A percentile compares a stretch with the other conserved stretches of the same genome.
These are phyloP conservation scores for Backusella circina DNA, from an alignment of 192 early-diverging fungal species.

Conservation along the genomic window DNA sequence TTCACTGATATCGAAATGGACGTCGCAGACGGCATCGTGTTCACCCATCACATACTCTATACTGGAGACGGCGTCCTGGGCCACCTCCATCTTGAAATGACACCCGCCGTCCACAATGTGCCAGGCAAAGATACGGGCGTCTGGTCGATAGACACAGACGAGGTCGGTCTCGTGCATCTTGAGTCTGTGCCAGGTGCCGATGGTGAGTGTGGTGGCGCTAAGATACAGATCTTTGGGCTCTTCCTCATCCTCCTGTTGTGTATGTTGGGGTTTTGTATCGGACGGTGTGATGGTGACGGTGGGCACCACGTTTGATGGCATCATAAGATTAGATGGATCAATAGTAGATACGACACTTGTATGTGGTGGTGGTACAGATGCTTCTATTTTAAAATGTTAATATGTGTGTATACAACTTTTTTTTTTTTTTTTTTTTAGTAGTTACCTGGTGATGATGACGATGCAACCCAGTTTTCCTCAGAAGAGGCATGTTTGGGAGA, in stretches of 20 bases:
- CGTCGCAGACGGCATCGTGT: constrained; percentile 38
- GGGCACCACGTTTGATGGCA: not conserved
- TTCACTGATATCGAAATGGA: constrained; percentile 51
- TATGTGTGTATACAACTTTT: not conserved
- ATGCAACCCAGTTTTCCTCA: not conserved
- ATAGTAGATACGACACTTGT: constrained; percentile 2
- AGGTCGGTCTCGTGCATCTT: constrained; percentile 44
- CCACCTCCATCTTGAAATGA: constrained; percentile 64
- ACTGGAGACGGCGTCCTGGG: constrained; percentile 46
- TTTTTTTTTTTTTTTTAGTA: not conserved
- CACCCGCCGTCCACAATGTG: constrained; percentile 51
- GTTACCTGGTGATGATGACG: not conserved
- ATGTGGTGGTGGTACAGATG: not conserved
- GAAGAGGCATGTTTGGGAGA: not conserved
- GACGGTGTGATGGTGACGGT: not conserved
- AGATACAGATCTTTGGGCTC: constrained; percentile 28
- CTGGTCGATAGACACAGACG: constrained; percentile 49
- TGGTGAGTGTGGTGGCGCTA: constrained; percentile 52
- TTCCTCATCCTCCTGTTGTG: not conserved
- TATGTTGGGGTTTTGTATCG: not conserved
- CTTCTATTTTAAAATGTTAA: not conserved
- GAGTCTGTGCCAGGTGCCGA: constrained; percentile 63
- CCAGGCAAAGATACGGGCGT: constrained; percentile 52
- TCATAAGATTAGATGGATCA: constrained; percentile 23
- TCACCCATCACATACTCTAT: constrained; percentile 45